Evolutionary conservation across 257 asterid genomes (phyloP), one percentile per base, ranked within the genome.

Genomic region (Salvia rosmarinus): DNA sequence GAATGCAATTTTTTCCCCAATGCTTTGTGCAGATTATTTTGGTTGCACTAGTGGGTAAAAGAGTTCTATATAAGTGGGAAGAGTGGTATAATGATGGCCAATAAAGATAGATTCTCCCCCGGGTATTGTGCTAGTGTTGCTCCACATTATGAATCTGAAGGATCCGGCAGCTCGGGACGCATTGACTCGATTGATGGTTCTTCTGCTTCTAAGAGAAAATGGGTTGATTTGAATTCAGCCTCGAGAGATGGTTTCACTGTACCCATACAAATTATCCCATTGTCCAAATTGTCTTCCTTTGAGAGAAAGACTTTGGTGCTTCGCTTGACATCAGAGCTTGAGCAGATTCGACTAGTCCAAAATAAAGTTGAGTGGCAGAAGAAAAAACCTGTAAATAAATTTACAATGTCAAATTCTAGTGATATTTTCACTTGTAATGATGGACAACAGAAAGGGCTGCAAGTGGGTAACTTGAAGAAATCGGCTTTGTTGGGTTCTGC

Each of bases 321-420:
- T 59, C 87, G 87, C 23, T 70, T 93, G 74, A 84, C 82, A 79
- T 74, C 90, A 30, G 98, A 93, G 85, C 96, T 90, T 37, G 94
- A 86, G 64, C 84, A 77, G 80, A 87, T 76, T 82, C 84, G 82
- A 56, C 58, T 70, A 42, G 73, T 89, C 37, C 90, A 80, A 78
- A 89, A 64, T 76, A 85, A 85, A 78, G 51, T 83, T 54, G 89
- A 82, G 55, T 75, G 66, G 5, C 81, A 68, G 47, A 84, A 82
- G 81, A 69, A 78, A 55, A 78, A 44, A 68, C 21, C 69, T 50
- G 73, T 73, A 23, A 89, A 79, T 82, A 81, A 80, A 70, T 42
- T 78, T 55, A 43, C 82, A 6, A 78, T 77, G 74, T 78, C 92
- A 47, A 83, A 87, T 19, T 80, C 89, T 6, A 73, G 82, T 65